These are phyloP conservation scores for Eurotiales sp. DNA, from an alignment of 2,329 filamentous ascomycete genomes.

Conservation along the genomic window DNA sequence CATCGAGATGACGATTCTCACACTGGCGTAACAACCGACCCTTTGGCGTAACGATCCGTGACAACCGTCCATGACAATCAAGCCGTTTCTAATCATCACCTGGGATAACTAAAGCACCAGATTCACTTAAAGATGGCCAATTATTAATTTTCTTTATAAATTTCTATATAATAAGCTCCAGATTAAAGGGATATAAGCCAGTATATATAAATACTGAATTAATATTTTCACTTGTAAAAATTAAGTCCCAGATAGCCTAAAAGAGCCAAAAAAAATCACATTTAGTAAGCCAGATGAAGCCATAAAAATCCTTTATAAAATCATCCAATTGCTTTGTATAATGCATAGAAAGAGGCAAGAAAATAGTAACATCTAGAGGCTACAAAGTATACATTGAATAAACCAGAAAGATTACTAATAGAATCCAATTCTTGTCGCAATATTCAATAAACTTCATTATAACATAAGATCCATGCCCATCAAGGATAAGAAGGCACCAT, in stretches of 20 bases:
- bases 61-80: too few species aligned
- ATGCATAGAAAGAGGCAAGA: conserved; percentile 4
- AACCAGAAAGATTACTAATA: not conserved
- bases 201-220: too few species aligned
- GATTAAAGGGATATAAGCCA: too few species aligned
- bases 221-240: too few species aligned
- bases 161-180: too few species aligned
- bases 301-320: not conserved
- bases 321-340: not conserved
- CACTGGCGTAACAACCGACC: too few species aligned
- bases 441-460: not conserved
- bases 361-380: conserved; percentile 9
- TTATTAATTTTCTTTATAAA: too few species aligned
- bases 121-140: too few species aligned
- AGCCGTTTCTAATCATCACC: not conserved
- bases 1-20: too few species aligned
- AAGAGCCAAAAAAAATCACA: not conserved
- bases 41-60: too few species aligned
- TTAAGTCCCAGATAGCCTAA: not conserved
- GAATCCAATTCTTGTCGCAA: not conserved
- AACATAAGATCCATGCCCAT: not conserved
- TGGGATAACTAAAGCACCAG: not conserved
- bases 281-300: not conserved
- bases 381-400: conserved; percentile 6
- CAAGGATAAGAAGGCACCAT: not conserved